Evolutionary conservation across 139 green algal genomes (phyloP).

Genomic region (Tetradesmus obliquus): DNA sequence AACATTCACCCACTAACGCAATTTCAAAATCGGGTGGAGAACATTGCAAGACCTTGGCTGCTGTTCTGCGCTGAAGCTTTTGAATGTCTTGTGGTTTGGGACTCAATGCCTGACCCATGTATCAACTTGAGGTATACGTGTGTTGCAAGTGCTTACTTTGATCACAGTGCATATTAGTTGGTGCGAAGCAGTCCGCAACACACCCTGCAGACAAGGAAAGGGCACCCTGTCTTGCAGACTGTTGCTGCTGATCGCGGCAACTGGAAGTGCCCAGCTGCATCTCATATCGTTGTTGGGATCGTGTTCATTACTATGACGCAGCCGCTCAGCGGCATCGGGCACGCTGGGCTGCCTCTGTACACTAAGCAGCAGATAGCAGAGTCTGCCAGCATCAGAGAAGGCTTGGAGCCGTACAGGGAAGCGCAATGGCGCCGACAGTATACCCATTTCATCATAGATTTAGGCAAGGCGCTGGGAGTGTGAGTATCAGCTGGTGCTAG

Average conservation of each 20-base stretch:
- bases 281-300: background rate
- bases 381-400: constrained; percentile 49
- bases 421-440: constrained; percentile 48
- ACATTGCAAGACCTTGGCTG: background rate
- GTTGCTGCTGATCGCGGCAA: background rate
- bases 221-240: background rate
- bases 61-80: background rate
- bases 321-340: constrained; percentile 22
- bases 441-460: constrained; percentile 54
- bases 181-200: background rate
- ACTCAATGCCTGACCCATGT: background rate
- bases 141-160: background rate
- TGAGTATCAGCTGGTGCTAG: constrained; percentile 30
- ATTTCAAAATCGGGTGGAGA: background rate
- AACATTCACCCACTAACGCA: background rate
- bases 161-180: background rate
- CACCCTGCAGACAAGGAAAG: background rate
- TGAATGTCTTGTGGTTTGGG: background rate
- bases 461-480: constrained; percentile 55
- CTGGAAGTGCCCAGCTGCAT: too few species aligned
- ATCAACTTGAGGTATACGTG: background rate
- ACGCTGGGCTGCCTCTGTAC: constrained; percentile 26
- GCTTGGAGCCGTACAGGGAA: constrained; percentile 52
- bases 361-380: constrained; percentile 10
- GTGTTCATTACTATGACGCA: background rate